phyloP scores from a whole-genome alignment of 148 eudicot genomes.

The Rhododendron vialii region DNA sequence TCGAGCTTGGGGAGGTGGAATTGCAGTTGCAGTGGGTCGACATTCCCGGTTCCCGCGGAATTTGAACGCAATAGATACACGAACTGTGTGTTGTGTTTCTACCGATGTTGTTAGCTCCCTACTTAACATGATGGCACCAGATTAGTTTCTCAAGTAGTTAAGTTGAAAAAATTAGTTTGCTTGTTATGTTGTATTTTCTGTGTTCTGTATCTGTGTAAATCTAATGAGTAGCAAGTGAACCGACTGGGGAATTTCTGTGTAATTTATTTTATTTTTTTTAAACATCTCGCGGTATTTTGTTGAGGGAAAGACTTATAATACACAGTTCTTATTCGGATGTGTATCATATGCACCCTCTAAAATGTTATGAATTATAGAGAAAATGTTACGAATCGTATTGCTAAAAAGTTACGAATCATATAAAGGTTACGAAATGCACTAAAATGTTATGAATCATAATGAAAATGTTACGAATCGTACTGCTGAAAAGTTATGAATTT shows the following conservation, averaged over 20 bases:
- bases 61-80: not conserved
- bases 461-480: too few species aligned
- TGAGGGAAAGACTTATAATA: not conserved
- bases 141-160: not conserved
- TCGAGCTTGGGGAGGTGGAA: conserved; percentile 21
- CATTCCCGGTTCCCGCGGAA: not conserved
- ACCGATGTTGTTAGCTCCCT: not conserved
- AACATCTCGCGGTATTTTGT: not conserved
- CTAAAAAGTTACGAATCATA: too few species aligned
- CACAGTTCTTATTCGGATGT: too few species aligned
- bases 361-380: too few species aligned
- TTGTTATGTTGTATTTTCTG: not conserved
- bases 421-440: too few species aligned
- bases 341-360: too few species aligned
- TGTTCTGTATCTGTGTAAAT: not conserved
- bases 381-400: too few species aligned
- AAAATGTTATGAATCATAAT: too few species aligned
- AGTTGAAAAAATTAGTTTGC: not conserved
- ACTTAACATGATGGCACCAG: too few species aligned
- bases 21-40: conserved; percentile 19
- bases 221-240: not conserved
- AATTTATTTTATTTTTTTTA: not conserved
- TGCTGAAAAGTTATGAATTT: too few species aligned
- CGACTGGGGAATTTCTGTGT: not conserved
- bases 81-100: not conserved